Conservation (phyloP, 108 stramenopile genomes). For the Pseudonitzschia pungens region DNA sequence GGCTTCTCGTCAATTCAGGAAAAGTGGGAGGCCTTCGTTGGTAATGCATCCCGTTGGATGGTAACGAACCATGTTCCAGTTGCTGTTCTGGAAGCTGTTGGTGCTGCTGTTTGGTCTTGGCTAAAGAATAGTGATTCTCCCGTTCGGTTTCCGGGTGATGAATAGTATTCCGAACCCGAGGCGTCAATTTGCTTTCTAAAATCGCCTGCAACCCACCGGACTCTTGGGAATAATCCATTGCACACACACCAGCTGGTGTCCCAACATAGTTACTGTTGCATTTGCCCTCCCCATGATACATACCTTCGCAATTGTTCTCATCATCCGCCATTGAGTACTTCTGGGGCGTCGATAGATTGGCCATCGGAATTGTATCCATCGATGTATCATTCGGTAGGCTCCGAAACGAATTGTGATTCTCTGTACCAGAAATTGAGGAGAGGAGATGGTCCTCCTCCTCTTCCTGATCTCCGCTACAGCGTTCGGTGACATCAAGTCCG, state of each 20-base stretch:
- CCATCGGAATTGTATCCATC: conserved; percentile 2
- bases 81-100: not conserved
- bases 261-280: not conserved
- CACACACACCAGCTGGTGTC: not conserved
- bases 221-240: conserved; percentile 11
- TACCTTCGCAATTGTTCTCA: not conserved
- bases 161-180: conserved; percentile 20
- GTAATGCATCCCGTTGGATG: not conserved
- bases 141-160: not conserved
- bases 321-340: not conserved
- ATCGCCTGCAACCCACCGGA: conserved; percentile 31
- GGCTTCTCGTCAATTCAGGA: conserved; percentile 9
- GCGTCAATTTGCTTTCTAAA: conserved; percentile 26
- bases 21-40: conserved; percentile 14
- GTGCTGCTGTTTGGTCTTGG: not conserved
- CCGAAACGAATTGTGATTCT: not conserved
- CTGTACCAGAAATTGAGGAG: not conserved
- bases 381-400: conserved; percentile 11
- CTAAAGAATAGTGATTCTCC: not conserved
- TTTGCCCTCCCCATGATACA: not conserved
- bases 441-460: not conserved
- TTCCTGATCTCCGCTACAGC: not conserved
- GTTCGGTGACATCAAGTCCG: conserved; percentile 10
- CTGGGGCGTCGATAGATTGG: not conserved
- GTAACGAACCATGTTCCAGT: not conserved